Conservation (phyloP, 352 stramenopile genomes). For the Thalassiosira hispida region DNA sequence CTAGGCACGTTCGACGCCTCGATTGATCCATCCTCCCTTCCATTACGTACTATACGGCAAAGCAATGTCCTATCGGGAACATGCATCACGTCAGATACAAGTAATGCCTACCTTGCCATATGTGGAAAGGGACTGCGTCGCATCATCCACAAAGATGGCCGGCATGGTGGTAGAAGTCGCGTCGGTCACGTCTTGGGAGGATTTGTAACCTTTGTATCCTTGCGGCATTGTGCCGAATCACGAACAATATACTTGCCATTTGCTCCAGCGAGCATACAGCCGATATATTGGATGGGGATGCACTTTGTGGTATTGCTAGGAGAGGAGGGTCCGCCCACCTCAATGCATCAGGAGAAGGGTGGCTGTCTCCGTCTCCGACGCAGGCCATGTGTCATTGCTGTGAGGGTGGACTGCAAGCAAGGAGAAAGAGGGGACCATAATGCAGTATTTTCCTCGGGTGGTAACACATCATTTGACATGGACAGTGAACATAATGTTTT, state of each 20-base stretch:
- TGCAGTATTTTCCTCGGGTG: neutral
- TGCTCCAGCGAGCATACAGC: slow-evolving; percentile 57
- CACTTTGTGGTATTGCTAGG: slow-evolving; percentile 66
- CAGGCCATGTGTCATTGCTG: slow-evolving; percentile 25
- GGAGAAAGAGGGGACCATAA: neutral
- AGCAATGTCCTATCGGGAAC: slow-evolving; percentile 46
- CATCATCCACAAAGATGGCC: slow-evolving; percentile 2
- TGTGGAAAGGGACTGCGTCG: slow-evolving; percentile 54
- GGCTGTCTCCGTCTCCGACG: slow-evolving; percentile 43
- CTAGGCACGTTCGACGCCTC: slow-evolving; percentile 49
- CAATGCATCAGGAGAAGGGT: slow-evolving; percentile 17
- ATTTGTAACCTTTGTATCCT: slow-evolving; percentile 78
- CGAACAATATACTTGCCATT: slow-evolving; percentile 79
- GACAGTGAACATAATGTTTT: neutral
- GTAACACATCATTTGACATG: neutral
- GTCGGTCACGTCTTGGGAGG: slow-evolving; percentile 50
- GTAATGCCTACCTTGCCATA: slow-evolving; percentile 50
- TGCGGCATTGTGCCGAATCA: slow-evolving; percentile 63
- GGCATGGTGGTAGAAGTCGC: neutral
- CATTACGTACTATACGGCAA: slow-evolving; percentile 38
- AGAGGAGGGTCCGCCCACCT: slow-evolving; percentile 27
- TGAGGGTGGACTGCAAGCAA: slow-evolving; percentile 39
- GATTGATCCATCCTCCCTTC: slow-evolving; percentile 35
- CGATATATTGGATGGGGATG: slow-evolving; percentile 60
- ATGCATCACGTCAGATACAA: slow-evolving; percentile 49